Evolutionary conservation across 306 rosid species (phyloP).

Genomic region (Mimosa pudica): DNA sequence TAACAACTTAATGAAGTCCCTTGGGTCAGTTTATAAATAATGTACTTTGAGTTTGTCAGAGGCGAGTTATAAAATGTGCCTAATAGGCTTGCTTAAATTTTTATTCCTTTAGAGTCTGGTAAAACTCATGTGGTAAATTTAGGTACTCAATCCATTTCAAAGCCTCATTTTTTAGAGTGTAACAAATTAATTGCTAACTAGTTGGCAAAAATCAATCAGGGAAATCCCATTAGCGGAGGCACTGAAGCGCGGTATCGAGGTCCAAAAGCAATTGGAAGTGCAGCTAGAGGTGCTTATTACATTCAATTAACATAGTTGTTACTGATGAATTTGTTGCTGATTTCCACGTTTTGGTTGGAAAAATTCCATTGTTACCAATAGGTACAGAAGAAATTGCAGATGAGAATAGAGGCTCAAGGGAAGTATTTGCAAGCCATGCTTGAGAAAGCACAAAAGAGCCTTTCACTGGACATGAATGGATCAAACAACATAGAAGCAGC

Average conservation of each 20-base stretch:
- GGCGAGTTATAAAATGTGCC: background rate
- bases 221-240: constrained; percentile 65
- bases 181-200: constrained; percentile 16
- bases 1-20: background rate
- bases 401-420: constrained; percentile 93
- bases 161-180: background rate
- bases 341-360: background rate
- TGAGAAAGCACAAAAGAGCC: constrained; percentile 79
- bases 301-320: constrained; percentile 17
- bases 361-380: constrained; percentile 19
- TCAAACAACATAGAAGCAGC: constrained; percentile 53
- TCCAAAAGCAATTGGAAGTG: constrained; percentile 57
- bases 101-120: background rate
- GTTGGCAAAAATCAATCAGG: constrained; percentile 37
- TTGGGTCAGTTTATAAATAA: background rate
- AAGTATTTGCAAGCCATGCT: constrained; percentile 76
- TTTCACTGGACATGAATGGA: constrained; percentile 56
- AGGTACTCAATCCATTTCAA: background rate
- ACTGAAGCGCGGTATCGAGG: constrained; percentile 64
- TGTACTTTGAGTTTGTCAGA: background rate
- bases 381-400: constrained; percentile 79
- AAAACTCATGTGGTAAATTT: background rate
- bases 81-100: background rate
- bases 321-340: background rate
- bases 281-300: constrained; percentile 73